Evolutionary conservation across 345 rosid species (phyloP).

Genomic region (Hevea brasiliensis): DNA sequence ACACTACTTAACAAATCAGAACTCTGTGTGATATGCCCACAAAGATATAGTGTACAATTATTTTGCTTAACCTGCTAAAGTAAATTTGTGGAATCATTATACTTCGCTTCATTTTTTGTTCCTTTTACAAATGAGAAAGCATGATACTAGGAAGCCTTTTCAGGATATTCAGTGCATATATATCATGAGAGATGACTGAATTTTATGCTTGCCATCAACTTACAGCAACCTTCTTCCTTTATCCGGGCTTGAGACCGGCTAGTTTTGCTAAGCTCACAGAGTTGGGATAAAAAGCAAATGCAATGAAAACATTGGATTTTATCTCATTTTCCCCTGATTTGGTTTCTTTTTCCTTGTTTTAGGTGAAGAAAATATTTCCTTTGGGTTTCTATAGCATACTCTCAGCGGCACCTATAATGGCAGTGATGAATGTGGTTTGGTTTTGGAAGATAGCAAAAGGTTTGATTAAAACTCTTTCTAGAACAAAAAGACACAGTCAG

Average conservation of each 20-base stretch:
- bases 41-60: no score
- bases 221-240: no score
- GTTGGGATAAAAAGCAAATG: no score
- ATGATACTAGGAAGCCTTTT: no score
- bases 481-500: conserved; percentile 45
- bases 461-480: conserved; percentile 62
- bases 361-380: conserved; percentile 69
- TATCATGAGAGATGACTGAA: no score
- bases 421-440: conserved; percentile 66
- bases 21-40: no score
- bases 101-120: neutral
- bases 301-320: no score
- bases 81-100: neutral
- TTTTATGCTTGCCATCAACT: no score
- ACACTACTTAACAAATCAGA: no score
- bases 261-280: no score
- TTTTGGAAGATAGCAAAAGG: conserved; percentile 82
- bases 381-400: conserved; percentile 74
- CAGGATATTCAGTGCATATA: no score
- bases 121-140: neutral
- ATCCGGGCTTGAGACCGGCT: no score
- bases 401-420: conserved; percentile 42
- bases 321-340: neutral
- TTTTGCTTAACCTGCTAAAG: neutral
- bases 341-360: conserved; percentile 5